Conservation (phyloP, 805 yeast species). For the Saccharomycopsis capsularis region DNA sequence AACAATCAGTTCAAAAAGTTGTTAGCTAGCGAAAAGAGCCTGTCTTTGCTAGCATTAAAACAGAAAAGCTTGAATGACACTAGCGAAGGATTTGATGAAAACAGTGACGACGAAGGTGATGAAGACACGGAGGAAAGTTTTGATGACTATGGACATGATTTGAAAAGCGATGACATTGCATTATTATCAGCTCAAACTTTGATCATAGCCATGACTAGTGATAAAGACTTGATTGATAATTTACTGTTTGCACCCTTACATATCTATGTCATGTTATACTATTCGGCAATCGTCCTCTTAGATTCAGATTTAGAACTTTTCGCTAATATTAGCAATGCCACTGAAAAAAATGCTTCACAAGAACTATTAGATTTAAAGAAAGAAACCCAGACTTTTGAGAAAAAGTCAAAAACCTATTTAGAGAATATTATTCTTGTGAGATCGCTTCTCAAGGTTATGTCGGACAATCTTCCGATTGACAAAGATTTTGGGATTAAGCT, state of each 20-base stretch:
- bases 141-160: not conserved
- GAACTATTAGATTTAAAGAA: too few species aligned
- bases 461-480: conserved; percentile 46
- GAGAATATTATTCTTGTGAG: conserved; percentile 38
- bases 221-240: conserved; percentile 48
- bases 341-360: conserved; percentile 23
- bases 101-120: not conserved
- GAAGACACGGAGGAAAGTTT: not conserved
- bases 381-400: conserved; percentile 26
- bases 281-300: conserved; percentile 51
- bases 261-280: conserved; percentile 63
- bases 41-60: conserved; percentile 1
- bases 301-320: conserved; percentile 33
- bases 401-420: conserved; percentile 28
- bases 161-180: conserved; percentile 37
- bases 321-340: not conserved
- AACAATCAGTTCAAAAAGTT: conserved; percentile 38
- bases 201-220: conserved; percentile 49
- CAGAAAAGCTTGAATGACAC: conserved; percentile 5
- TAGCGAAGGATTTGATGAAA: not conserved
- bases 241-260: conserved; percentile 65
- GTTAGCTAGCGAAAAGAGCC: not conserved
- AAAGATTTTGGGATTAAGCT: conserved; percentile 40
- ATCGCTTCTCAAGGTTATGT: conserved; percentile 36
- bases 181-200: conserved; percentile 58